Base-by-base conservation (phyloP, 495 filamentous ascomycete species). In the Penicillium tannophilum region DNA sequence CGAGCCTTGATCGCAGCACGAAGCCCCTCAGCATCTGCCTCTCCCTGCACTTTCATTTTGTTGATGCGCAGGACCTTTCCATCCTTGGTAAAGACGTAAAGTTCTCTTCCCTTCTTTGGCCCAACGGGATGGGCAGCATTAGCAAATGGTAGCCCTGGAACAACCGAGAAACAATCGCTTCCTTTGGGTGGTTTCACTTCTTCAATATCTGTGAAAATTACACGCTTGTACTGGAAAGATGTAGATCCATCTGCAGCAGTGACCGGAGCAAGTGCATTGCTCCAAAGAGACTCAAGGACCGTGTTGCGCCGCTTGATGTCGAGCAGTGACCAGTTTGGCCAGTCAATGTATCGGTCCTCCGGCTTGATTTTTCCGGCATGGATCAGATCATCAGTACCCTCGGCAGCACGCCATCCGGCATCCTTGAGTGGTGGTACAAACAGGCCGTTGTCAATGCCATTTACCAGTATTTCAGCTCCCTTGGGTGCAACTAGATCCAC, bases 351-450 rank as follows among this genome's bases (percentile, higher is more conserved):
- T 1, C 76, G 70, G 58, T 86, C 81, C 36, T 81, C 72, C 3
- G 82, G 69, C 19, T 66, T 79, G 31, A 86, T 81, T 57, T 86
- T 86, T 0, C 74, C 65, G 11, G 84, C 84, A 56, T 81, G 75
- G 9, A 63, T 68, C 43, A 77, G 51, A 11, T 64, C 33, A 10
- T 62, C 45, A 14, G 55, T 59, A 6, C 45, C 50, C 26, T 62
- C 55, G 16, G 62, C 33, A 12, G 64, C 39, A 8, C 54, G 61
- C 76, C 77, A 78, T 35, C 78, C 76, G 3, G 63, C 71, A 7
- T 77, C 63, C 36, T 69, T 57, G 4, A 84, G 58, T 6, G 89
- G 89, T 3, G 86, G 86, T 1, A 92, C 76, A 56, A 91, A 93
- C 1, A 89, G 54, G 2, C 84, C 76, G 2, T 75, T 63, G 7